A percentile compares a stretch with the other conserved stretches of the same genome.
These are phyloP conservation scores for Tirmania nivea DNA, from an alignment of 495 filamentous ascomycete genomes.

Conservation along the genomic window DNA sequence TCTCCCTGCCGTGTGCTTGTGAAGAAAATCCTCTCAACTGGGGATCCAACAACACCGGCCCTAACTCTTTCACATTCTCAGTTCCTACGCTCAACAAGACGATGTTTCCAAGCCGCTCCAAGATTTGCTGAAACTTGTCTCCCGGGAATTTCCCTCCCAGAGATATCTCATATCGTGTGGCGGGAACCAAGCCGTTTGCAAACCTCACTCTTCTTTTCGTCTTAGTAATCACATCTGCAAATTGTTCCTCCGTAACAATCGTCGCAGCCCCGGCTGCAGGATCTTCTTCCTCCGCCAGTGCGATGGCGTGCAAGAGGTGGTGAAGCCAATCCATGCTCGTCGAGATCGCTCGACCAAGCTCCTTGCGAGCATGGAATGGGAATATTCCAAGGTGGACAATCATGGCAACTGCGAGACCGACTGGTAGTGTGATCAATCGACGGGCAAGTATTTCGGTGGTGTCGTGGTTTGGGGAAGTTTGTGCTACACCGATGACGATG, in stretches of 20 bases:
- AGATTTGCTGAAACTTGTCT: conserved; percentile 14
- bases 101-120: conserved; percentile 16
- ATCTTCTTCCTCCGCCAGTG: conserved; percentile 13
- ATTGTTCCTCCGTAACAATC: conserved; percentile 5
- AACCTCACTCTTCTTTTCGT: conserved; percentile 8
- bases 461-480: conserved; percentile 10
- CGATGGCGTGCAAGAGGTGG: conserved; percentile 18
- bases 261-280: not conserved
- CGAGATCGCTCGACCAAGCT: conserved; percentile 12
- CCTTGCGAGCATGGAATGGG: conserved; percentile 13
- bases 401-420: conserved; percentile 13
- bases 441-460: conserved; percentile 10
- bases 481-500: conserved; percentile 17
- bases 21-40: too few species aligned
- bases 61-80: too few species aligned
- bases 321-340: conserved; percentile 18
- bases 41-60: too few species aligned
- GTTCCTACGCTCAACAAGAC: conserved; percentile 13
- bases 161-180: conserved; percentile 17
- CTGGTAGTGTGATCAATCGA: conserved; percentile 14
- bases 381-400: conserved; percentile 15
- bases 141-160: conserved; percentile 16
- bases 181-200: conserved; percentile 14
- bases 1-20: too few species aligned
- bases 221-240: conserved; percentile 15